A percentile compares a stretch with the other conserved stretches of the same genome.
phyloP scores from a whole-genome alignment of 148 eudicot genomes.

The Chenopodium album region DNA sequence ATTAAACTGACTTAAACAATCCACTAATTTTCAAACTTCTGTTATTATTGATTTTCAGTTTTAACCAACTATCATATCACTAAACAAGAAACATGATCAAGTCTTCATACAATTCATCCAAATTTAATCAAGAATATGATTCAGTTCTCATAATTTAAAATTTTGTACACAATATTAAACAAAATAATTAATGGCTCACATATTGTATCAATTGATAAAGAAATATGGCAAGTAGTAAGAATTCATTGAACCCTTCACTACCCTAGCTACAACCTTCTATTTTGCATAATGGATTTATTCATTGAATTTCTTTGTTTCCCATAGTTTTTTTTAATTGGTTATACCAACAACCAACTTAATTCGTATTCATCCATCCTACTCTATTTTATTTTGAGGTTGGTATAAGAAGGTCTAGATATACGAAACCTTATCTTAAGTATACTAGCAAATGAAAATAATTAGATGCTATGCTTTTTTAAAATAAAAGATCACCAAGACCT shows the following conservation, averaged over 20 bases:
- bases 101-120: constrained; percentile 10
- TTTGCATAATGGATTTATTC: constrained; percentile 2
- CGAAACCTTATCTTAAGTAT: not conserved
- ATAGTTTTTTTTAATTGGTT: not conserved
- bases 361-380: too few species aligned
- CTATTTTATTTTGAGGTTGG: too few species aligned
- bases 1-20: constrained; percentile 13
- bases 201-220: not conserved
- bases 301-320: constrained; percentile 7
- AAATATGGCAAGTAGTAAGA: not conserved
- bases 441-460: not conserved
- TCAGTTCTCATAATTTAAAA: not conserved
- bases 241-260: constrained; percentile 15
- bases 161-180: not conserved
- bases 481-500: too few species aligned
- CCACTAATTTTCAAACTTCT: not conserved
- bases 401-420: not conserved
- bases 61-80: not conserved
- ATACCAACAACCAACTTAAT: not conserved
- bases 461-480: too few species aligned
- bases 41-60: not conserved
- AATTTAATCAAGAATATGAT: not conserved
- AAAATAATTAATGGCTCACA: constrained; percentile 11
- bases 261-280: not conserved
- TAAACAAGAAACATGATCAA: not conserved